Evolutionary conservation across 108 stramenopile genomes (phyloP), one percentile per base, ranked within the genome.

Genomic region (Nitzschia inconspicua): DNA sequence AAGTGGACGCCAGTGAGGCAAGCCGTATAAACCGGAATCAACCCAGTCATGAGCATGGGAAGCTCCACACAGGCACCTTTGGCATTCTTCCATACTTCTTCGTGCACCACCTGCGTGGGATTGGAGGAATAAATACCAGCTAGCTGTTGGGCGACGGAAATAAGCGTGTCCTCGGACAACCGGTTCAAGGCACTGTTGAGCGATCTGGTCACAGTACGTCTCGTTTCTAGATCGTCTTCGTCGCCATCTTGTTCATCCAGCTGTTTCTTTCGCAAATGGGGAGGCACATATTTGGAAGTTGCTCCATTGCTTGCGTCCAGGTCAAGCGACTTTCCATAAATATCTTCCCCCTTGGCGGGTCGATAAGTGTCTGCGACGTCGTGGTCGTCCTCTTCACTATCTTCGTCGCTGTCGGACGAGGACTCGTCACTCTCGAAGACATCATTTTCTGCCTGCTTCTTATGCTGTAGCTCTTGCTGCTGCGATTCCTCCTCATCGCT

Each of bases 141-240:
- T 6, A 96, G 44, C 19, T 83, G 69, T 48, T 89, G 80, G 6
- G 86, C 74, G 1, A 95, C 89, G 22, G 94, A 89, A 37, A 95
- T 84, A 13, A 95, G 60, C 0, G 88, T 94, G 40, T 95, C 76
- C 30, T 95, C 94, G 11, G 95, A 93, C 25, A 98, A 75, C 9
- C 93, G 85, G 59, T 98, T 98, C 75, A 96, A 68, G 7, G 77
- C 60, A 57, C 88, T 90, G 64, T 96, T 98, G 35, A 95, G 59
- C 32, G 78, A 75, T 47, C 92, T 65, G 62, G 78, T 70, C 39
- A 92, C 83, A 3, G 11, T 27, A n/a, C 59, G 29, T 10, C 54
- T 53, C 22, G 34, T 61, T 44, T 70, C 68, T 42, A 68, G 31
- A 3, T 63, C 39, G 8, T 53, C 53, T 22, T 40, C 53, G 44